phyloP scores from a whole-genome alignment of 192 early-diverging fungal genomes.

The Gorgonomyces haynaldii region DNA sequence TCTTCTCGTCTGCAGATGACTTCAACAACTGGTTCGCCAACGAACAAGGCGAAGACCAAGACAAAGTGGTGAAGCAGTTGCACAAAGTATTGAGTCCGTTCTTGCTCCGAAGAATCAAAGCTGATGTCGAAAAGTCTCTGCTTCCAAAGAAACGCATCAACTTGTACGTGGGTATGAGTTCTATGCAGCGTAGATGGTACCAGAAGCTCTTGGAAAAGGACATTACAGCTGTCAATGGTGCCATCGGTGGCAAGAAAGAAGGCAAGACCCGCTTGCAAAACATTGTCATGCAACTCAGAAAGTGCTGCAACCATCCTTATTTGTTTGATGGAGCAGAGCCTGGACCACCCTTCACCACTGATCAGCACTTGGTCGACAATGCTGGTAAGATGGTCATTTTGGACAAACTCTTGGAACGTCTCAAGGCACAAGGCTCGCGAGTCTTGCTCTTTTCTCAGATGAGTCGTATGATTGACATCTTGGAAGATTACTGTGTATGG shows the following conservation, averaged over 20 bases:
- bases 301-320: conserved; percentile 81
- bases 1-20: conserved; percentile 85
- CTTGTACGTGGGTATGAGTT: conserved; percentile 83
- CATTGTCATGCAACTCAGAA: conserved; percentile 87
- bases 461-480: conserved; percentile 94
- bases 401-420: conserved; percentile 72
- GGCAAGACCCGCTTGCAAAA: conserved; percentile 87
- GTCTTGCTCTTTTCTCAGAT: conserved; percentile 96
- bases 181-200: conserved; percentile 96
- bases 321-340: conserved; percentile 87
- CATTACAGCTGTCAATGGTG: conserved; percentile 91
- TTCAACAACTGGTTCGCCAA: conserved; percentile 90
- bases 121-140: conserved; percentile 81
- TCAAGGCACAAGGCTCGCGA: conserved; percentile 83
- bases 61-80: conserved; percentile 62
- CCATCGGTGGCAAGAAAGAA: conserved; percentile 53
- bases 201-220: conserved; percentile 90
- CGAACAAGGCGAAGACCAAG: conserved; percentile 62
- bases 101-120: conserved; percentile 45
- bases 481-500: conserved; percentile 95
- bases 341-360: conserved; percentile 88
- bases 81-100: conserved; percentile 56
- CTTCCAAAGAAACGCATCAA: conserved; percentile 88
- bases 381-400: conserved; percentile 84
- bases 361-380: conserved; percentile 89